Percentiles rank a stretch among this genome's conserved stretches.
These are phyloP conservation scores for Mortierella sp. DNA, from an alignment of 371 early-diverging fungal species.

Conservation along the genomic window DNA sequence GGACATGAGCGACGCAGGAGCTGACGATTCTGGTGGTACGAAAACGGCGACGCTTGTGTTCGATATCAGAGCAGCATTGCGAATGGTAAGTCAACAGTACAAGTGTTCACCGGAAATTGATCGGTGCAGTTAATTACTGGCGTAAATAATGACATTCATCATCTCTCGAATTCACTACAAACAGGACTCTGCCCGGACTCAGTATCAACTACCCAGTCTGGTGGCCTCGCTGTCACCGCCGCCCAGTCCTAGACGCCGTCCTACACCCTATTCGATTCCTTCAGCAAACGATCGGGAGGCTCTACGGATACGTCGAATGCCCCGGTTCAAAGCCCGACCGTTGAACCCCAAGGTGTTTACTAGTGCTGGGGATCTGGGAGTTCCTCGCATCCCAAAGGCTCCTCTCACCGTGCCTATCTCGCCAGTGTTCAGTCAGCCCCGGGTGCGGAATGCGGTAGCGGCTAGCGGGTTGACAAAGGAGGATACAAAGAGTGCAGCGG, in stretches of 20 bases:
- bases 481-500: background rate
- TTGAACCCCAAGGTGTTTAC: constrained; percentile 51
- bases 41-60: background rate
- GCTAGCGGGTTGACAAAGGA: background rate
- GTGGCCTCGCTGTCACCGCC: constrained; percentile 42
- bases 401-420: constrained; percentile 42
- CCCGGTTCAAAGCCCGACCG: constrained; percentile 42
- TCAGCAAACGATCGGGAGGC: constrained; percentile 34
- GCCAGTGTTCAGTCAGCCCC: constrained; percentile 34
- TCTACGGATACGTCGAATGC: constrained; percentile 28
- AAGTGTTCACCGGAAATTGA: background rate
- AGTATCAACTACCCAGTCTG: constrained; percentile 38
- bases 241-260: constrained; percentile 20
- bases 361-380: constrained; percentile 49
- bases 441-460: background rate
- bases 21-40: background rate
- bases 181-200: constrained; percentile 34
- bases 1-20: background rate
- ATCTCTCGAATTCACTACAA: background rate
- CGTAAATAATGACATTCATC: background rate
- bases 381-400: constrained; percentile 35
- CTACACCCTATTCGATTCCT: constrained; percentile 39
- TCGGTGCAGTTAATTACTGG: too few relatives aligned
- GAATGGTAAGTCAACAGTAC: background rate
- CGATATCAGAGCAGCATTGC: constrained; percentile 17